Conservation (phyloP, 192 early-diverging fungal genomes). For the Obelidium mucronatum region DNA sequence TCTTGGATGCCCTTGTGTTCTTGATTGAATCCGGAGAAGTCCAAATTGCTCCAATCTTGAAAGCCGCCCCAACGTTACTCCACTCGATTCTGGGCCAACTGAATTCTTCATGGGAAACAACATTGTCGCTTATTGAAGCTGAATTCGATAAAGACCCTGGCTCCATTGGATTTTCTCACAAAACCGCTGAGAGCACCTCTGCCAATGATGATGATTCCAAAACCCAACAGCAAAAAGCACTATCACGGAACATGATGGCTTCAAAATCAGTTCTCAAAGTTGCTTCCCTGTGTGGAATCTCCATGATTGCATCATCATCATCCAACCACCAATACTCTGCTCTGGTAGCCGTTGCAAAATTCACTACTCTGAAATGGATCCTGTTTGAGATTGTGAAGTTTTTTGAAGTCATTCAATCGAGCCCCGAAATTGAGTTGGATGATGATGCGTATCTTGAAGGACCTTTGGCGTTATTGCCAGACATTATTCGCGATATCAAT, state of each 20-base stretch:
- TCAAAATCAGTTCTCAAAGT: constrained; percentile 8
- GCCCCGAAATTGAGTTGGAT: background rate
- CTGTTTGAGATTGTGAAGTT: constrained; percentile 10
- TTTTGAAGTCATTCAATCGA: background rate
- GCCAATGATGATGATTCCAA: background rate
- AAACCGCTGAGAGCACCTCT: background rate
- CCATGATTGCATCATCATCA: background rate
- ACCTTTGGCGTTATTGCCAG: constrained; percentile 1
- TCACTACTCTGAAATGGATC: constrained; percentile 20
- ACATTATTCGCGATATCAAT: background rate
- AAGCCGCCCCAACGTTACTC: background rate
- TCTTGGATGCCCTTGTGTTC: constrained; percentile 8
- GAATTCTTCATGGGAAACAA: background rate
- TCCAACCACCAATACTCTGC: background rate
- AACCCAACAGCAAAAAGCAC: background rate
- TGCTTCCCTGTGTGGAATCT: background rate
- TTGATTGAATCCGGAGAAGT: constrained; percentile 13
- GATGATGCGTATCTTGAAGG: constrained; percentile 15
- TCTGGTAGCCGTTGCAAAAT: background rate
- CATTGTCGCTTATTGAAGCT: background rate
- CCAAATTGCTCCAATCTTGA: background rate
- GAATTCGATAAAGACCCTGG: background rate
- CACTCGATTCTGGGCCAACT: background rate
- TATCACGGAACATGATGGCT: background rate
- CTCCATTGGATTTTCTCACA: background rate